These are phyloP conservation scores for Trypanosoma lewisi DNA, from an alignment of 208 protist genomes.

Conservation along the genomic window DNA sequence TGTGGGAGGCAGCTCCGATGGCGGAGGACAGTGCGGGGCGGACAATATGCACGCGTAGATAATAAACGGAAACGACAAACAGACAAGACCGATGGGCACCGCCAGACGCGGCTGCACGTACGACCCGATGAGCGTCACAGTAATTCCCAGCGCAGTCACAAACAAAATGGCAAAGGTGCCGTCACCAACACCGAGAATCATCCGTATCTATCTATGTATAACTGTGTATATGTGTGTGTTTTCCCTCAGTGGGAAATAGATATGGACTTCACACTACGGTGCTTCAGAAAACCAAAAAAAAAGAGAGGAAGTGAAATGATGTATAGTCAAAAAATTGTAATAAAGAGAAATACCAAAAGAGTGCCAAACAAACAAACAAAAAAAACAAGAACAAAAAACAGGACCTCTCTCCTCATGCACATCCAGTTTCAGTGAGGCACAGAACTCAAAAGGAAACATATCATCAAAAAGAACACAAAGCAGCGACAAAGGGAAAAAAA, in stretches of 20 bases:
- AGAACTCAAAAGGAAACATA: no score
- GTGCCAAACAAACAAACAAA: constrained; percentile 8
- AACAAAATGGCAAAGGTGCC: constrained; percentile 78
- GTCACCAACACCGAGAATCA: constrained; percentile 69
- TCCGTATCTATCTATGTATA: constrained; percentile 4
- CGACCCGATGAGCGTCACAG: constrained; percentile 41
- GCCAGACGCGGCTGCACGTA: constrained; percentile 44
- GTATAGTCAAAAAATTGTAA: no score
- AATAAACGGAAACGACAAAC: constrained; percentile 58
- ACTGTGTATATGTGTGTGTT: no score
- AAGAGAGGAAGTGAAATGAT: constrained; percentile 10
- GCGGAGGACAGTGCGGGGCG: constrained; percentile 21
- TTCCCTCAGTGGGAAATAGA: no score
- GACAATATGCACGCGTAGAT: constrained; percentile 77
- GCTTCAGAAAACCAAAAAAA: constrained; percentile 5
- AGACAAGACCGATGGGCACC: constrained; percentile 51
- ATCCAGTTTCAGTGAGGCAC: no score
- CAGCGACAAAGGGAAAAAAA: no score
- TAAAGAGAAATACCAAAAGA: no score
- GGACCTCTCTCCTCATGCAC: no score
- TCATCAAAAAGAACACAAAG: no score
- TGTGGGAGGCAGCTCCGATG: not conserved
- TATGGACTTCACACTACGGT: no score
- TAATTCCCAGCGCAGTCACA: constrained; percentile 43
- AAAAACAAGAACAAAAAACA: no score